Evolutionary conservation across 257 asterid species (phyloP), one percentile per base, ranked within the genome.

Genomic region (Misopates orontium): DNA sequence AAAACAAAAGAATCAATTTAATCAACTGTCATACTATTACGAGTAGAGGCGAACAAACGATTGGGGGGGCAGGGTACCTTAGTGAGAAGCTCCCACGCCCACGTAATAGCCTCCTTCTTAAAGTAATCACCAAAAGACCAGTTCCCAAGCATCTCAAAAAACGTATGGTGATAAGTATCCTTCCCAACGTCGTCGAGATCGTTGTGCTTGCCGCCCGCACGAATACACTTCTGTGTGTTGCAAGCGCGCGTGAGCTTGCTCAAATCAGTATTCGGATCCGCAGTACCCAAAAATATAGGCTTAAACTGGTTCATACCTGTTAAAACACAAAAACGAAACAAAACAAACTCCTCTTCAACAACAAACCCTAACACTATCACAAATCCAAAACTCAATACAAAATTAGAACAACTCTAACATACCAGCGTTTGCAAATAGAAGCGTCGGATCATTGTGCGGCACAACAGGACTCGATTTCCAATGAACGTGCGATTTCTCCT

Each of bases 71-170:
- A n/a, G n/a, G n/a, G 36, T 75, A 75, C 98, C 96, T 84, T 62
- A 21, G 98, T 94, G 22, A 94, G 93, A 62, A 94, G 95, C 83
- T 94, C 98, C 96, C 96, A 94, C 1, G 97, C 97, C 95, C 89
- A 90, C 54, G 71, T 78, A 64, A 94, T 94, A 21, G 97, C 99
- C 74, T 88, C 93, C 8, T 70, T 72, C 82, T 94, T 94, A 73
- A 94, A 94, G 71, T 94, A 94, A 70, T 94, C 95, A 15, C 96
- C 98, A 69, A 94, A 94, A 0, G 98, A 88, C 99, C 99, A 90
- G 71, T 94, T 94, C 12, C 99, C 99, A 60, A 94, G 92, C 99
- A 94, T 94, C 85, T 94, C 99, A 58, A 94, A 94, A 79, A 94
- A 94, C 22, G 99, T 94, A 48, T 94, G 99, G 80, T 94, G 99